Evolutionary conservation across 2,329 filamentous ascomycete genomes (phyloP), one percentile per base, ranked within the genome.

Genomic region (Hirsutella rhossiliensis): DNA sequence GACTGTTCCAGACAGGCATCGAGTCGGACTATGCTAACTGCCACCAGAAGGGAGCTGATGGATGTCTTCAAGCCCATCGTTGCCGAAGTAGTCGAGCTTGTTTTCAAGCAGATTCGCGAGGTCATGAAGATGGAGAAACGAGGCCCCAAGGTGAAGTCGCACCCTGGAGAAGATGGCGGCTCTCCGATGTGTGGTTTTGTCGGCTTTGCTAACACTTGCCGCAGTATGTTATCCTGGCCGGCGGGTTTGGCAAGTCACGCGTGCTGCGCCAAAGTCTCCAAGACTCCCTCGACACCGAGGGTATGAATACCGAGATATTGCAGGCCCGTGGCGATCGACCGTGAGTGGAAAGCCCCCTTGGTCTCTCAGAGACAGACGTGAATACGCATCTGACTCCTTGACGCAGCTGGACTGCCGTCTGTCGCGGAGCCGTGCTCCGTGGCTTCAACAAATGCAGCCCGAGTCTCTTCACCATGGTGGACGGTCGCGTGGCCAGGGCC

Each of bases 201-300:
- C 12, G 5, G 11, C 12, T 6, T 13, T 32, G 31, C 31, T 32
- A 13, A 32, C 31, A 32, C n/a, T 4, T 3, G 4, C 11, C 2
- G 1, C 20, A 67, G 66, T 61, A 59, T 20, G 43, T 68, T 5
- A 53, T 67, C 2, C 53, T 69, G 0, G 64, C 62, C 0, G 66
- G 66, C 0, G 66, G 65, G 0, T 62, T 69, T 5, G 65, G 66
- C 0, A 48, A 58, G 2, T 61, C 53, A 13, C 29, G 40, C 0
- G 64, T 61, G 5, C 45, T 69, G 0, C 0, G 45, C 47, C 0
- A 17, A 29, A 0, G 3, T 4, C 13, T 36, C n/a, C 13, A 37
- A 18, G 8, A 6, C 9, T 17, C 34, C 0, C 20, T 54, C 0
- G 32, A 20, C 4, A 34, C 40, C 7, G 30, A 38, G 11, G 3